These are phyloP conservation scores for Macadamia tetraphylla DNA, from an alignment of 164 flowering plant genomes.

Conservation along the genomic window DNA sequence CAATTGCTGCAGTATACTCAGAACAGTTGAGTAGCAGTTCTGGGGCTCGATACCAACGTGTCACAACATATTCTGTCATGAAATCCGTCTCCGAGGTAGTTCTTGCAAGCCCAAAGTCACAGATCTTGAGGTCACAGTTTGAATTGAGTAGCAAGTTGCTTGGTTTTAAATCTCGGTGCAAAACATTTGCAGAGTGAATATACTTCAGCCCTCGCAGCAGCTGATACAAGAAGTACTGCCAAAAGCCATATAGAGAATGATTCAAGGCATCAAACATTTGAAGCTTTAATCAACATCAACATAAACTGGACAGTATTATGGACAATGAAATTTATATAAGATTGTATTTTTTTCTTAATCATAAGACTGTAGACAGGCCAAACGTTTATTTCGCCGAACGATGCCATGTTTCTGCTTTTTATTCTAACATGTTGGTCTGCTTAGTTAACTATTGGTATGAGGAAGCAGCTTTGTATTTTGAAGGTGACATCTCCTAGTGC, in stretches of 20 bases:
- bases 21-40: conserved; percentile 84
- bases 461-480: no score
- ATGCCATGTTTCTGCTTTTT: no score
- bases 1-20: conserved; percentile 83
- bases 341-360: no score
- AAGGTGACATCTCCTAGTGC: neutral
- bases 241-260: neutral
- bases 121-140: conserved; percentile 87
- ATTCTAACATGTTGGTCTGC: no score
- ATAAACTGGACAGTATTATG: neutral
- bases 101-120: conserved; percentile 94
- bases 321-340: no score
- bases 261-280: neutral
- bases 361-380: neutral
- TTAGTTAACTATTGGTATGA: no score
- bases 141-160: conserved; percentile 85
- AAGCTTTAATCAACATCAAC: neutral
- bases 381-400: neutral
- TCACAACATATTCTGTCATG: conserved; percentile 94
- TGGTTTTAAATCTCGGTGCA: conserved; percentile 89
- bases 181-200: conserved; percentile 83
- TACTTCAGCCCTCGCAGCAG: conserved; percentile 77
- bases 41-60: conserved; percentile 91
- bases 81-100: conserved; percentile 77
- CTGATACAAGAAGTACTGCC: conserved; percentile 86